These are phyloP conservation scores for Geranium incanum DNA, from an alignment of 441 rosid genomes.

Conservation along the genomic window DNA sequence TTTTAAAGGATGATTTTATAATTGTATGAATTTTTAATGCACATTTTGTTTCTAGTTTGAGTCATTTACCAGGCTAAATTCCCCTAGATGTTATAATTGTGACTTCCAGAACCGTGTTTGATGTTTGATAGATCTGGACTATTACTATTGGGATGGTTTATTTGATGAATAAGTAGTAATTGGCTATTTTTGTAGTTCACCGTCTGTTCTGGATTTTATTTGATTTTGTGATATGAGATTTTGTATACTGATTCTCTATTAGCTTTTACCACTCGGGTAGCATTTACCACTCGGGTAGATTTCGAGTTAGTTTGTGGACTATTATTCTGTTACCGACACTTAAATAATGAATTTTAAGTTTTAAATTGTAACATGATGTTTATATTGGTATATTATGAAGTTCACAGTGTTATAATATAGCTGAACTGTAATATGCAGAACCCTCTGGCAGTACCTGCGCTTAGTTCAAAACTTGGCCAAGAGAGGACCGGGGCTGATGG, in stretches of 20 bases:
- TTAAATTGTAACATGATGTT: not conserved
- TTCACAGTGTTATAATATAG: not conserved
- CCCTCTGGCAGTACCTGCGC: not conserved
- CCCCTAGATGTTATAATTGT: not conserved
- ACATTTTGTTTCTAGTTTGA: not conserved
- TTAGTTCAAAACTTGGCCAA: slow-evolving; percentile 3
- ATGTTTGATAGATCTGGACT: too few relatives aligned
- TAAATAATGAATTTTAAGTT: not conserved
- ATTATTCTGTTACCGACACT: not conserved
- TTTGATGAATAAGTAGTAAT: not conserved
- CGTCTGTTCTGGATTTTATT: not conserved
- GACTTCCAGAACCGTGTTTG: not conserved
- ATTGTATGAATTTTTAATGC: not conserved
- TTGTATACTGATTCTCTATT: not conserved
- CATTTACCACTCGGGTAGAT: not conserved
- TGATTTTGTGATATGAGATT: not conserved
- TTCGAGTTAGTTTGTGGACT: not conserved
- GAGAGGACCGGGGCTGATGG: slow-evolving; percentile 24
- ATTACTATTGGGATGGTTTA: not conserved
- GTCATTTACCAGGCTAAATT: not conserved
- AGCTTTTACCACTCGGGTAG: not conserved
- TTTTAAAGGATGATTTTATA: not conserved
- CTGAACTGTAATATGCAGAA: not conserved
- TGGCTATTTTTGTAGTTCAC: not conserved
- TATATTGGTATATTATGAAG: not conserved